Evolutionary conservation across 768 basidiomycete genomes (phyloP), one percentile per base, ranked within the genome.

Genomic region (Lactarius psammicola): DNA sequence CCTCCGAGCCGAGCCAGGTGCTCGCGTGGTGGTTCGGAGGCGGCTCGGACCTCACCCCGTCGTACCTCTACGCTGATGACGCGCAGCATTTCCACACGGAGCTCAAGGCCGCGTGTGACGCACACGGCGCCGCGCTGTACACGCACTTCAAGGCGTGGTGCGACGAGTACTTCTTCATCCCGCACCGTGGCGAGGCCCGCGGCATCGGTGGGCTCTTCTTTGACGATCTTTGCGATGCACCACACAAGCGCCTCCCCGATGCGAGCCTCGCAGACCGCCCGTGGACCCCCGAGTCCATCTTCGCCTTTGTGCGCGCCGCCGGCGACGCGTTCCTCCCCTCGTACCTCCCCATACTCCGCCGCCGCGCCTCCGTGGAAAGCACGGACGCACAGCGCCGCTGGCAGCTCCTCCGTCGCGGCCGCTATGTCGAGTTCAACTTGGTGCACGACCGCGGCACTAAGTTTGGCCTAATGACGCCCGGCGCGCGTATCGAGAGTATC

Each of bases 21-120:
- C 77, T 95, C 49, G 88, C 94, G 31, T 98, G 95, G 95, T 99
- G 96, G 97, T 99, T 98, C 73, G 96, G 97, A 23, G 97, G 97
- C 38, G 96, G 96, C 8, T 88, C 87, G 8, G 96, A 99, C 75
- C 83, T 98, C 36, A 99, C 97, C 0, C 96, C 96, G 1, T 88
- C 89, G 4, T 98, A 98, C 76, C 84, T 98, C 20, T 93, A 87
- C 78, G 86, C 87, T 63, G 90, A 90, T 63, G 97, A 98, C 74
- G 93, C 86, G 13, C 73, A 75, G 26, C 93, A 95, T 74, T 99
- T 98, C 79, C 97, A 99, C 79, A 68, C 73, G 20, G 88, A 87
- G 2, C 76, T 95, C 69, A 89, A 92, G 74, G 74, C 73, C 9
- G 91, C 90, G 1, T 95, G 93, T 75, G 89, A 90, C 70, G 75